These are phyloP conservation scores for Candida coquimbonensis DNA, from an alignment of 805 yeast genomes.

Conservation along the genomic window DNA sequence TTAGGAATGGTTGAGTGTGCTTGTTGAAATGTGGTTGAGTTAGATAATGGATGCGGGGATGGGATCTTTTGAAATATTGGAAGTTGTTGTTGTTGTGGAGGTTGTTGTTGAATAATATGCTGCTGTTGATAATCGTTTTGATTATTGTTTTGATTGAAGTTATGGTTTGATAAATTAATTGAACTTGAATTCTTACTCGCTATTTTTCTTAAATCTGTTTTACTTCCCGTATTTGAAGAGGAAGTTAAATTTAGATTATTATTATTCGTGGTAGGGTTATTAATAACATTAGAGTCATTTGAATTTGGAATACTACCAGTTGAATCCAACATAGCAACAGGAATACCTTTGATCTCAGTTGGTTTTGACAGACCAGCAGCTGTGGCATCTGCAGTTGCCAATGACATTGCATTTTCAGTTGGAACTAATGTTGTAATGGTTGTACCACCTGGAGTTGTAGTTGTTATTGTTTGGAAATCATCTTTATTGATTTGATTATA, in stretches of 20 bases:
- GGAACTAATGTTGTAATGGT: slow-evolving; percentile 86
- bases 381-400: slow-evolving; percentile 49
- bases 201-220: slow-evolving; percentile 11
- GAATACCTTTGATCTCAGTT: slow-evolving; percentile 61
- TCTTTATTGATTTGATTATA: slow-evolving; percentile 87
- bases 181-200: slow-evolving; percentile 14
- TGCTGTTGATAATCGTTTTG: neutral
- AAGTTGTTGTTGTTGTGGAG: slow-evolving; percentile 2
- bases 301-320: slow-evolving; percentile 53
- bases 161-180: neutral
- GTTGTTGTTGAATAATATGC: neutral
- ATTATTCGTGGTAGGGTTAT: no score
- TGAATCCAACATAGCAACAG: slow-evolving; percentile 66
- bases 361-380: slow-evolving; percentile 51
- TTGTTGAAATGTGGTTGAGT: neutral
- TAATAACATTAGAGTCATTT: neutral
- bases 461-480: slow-evolving; percentile 76
- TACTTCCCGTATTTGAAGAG: neutral
- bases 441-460: slow-evolving; percentile 89
- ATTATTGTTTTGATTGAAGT: no score
- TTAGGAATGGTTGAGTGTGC: neutral
- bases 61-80: neutral
- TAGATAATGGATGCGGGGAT: neutral
- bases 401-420: slow-evolving; percentile 65
- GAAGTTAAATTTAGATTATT: neutral